Conservation (phyloP, 2,329 filamentous ascomycete species). For the Coniochaeta ligniaria region DNA sequence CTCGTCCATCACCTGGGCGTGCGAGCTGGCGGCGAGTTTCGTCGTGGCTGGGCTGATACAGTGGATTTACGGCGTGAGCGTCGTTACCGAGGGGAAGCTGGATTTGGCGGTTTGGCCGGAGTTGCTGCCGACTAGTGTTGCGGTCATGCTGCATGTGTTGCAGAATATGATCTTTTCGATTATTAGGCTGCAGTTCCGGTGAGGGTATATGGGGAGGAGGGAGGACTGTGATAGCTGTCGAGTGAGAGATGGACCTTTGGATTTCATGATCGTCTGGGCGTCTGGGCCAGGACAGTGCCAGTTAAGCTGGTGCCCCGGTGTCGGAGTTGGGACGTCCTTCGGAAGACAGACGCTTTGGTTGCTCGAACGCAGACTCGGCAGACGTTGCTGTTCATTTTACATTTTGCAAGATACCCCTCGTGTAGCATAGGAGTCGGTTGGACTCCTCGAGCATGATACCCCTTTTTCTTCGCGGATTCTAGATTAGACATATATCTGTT, state of each 20-base stretch:
- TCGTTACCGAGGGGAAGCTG: conserved; percentile 56
- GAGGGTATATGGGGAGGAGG: conserved; percentile 6
- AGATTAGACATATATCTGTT: neutral
- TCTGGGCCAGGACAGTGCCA: too few species aligned
- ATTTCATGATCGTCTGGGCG: too few species aligned
- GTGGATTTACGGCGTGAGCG: conserved; percentile 52
- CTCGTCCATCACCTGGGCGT: conserved; percentile 58
- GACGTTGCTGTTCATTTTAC: neutral
- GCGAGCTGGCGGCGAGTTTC: conserved; percentile 56
- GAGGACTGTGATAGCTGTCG: neutral
- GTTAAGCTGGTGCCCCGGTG: too few species aligned
- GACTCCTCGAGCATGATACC: neutral
- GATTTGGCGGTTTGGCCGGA: conserved; percentile 62
- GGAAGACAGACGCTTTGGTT: too few species aligned
- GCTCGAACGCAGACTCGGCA: too few species aligned
- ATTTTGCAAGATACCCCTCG: neutral
- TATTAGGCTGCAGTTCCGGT: conserved; percentile 53
- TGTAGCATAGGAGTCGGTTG: neutral
- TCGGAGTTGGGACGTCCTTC: too few species aligned
- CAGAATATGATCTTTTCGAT: conserved; percentile 70
- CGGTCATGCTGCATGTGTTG: conserved; percentile 60
- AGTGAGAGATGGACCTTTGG: too few species aligned
- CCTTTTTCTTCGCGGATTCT: neutral
- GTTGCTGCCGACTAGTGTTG: conserved; percentile 57
- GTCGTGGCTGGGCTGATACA: conserved; percentile 51